Evolutionary conservation across 2,329 filamentous ascomycete species (phyloP).

Genomic region (Colletotrichum sojae): DNA sequence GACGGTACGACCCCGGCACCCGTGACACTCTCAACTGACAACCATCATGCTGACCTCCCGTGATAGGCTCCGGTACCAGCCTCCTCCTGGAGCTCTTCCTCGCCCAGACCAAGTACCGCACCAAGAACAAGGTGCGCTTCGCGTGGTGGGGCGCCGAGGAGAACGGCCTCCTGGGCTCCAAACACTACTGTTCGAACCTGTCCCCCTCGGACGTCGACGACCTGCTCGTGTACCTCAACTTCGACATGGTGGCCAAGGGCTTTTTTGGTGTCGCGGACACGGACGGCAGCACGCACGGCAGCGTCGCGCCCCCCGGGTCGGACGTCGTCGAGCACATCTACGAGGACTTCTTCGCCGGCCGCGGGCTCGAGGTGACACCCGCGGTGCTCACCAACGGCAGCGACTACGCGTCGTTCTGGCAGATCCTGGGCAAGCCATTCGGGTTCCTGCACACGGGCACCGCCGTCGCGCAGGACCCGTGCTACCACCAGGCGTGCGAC

Average conservation of each 20-base stretch:
- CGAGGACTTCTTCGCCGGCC: slow-evolving; percentile 48
- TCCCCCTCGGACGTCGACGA: slow-evolving; percentile 50
- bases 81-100: slow-evolving; percentile 59
- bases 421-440: slow-evolving; percentile 66
- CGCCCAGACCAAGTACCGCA: slow-evolving; percentile 53
- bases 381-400: slow-evolving; percentile 61
- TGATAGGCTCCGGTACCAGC: slow-evolving; percentile 57
- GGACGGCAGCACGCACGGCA: slow-evolving; percentile 53
- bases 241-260: slow-evolving; percentile 57
- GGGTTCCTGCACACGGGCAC: slow-evolving; percentile 73
- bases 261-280: slow-evolving; percentile 55
- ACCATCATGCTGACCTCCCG: too few relatives aligned
- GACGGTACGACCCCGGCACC: slow-evolving; percentile 47
- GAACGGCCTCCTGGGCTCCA: slow-evolving; percentile 54
- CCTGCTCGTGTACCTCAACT: slow-evolving; percentile 58
- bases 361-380: slow-evolving; percentile 51
- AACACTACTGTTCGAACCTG: slow-evolving; percentile 55
- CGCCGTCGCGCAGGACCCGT: slow-evolving; percentile 59
- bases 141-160: slow-evolving; percentile 64
- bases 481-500: slow-evolving; percentile 57
- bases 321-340: slow-evolving; percentile 53
- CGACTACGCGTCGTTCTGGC: slow-evolving; percentile 74
- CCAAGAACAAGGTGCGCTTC: slow-evolving; percentile 56
- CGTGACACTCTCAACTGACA: too few relatives aligned
- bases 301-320: slow-evolving; percentile 51